These are phyloP conservation scores for Botryosphaeria agaves DNA, from an alignment of 2,329 filamentous ascomycete species.

Conservation along the genomic window DNA sequence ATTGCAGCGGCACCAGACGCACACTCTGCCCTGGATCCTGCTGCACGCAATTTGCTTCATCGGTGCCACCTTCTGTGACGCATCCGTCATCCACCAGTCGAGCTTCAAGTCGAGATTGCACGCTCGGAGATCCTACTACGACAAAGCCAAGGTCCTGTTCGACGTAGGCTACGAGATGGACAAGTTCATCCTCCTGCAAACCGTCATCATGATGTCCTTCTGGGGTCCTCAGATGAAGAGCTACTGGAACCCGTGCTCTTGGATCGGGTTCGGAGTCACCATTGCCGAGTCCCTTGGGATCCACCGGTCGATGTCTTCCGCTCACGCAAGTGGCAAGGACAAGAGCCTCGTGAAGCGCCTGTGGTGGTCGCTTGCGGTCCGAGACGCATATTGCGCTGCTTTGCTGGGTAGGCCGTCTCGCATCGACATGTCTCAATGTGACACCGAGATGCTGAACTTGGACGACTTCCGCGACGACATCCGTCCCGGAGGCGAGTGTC, in stretches of 20 bases:
- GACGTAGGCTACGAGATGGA: slow-evolving; percentile 7
- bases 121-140: slow-evolving; percentile 4
- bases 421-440: slow-evolving; percentile 7
- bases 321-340: slow-evolving; percentile 6
- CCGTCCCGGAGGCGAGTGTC: neutral
- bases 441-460: slow-evolving; percentile 5
- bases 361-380: slow-evolving; percentile 8
- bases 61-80: slow-evolving; percentile 5
- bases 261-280: slow-evolving; percentile 8
- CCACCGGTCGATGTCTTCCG: slow-evolving; percentile 5
- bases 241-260: slow-evolving; percentile 8
- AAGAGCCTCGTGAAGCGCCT: slow-evolving; percentile 6
- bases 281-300: slow-evolving; percentile 9
- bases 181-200: slow-evolving; percentile 8
- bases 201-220: slow-evolving; percentile 7
- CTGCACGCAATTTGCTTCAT: slow-evolving; percentile 7
- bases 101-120: slow-evolving; percentile 4
- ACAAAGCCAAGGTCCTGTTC: slow-evolving; percentile 8
- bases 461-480: slow-evolving; percentile 5
- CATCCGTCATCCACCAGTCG: slow-evolving; percentile 2
- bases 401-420: slow-evolving; percentile 8
- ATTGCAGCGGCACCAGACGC: slow-evolving; percentile 2
- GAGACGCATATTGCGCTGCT: slow-evolving; percentile 7
- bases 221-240: slow-evolving; percentile 6
- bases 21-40: slow-evolving; percentile 6